Evolutionary conservation across 2,329 filamentous ascomycete genomes (phyloP).

Genomic region (Fusarium sp.): DNA sequence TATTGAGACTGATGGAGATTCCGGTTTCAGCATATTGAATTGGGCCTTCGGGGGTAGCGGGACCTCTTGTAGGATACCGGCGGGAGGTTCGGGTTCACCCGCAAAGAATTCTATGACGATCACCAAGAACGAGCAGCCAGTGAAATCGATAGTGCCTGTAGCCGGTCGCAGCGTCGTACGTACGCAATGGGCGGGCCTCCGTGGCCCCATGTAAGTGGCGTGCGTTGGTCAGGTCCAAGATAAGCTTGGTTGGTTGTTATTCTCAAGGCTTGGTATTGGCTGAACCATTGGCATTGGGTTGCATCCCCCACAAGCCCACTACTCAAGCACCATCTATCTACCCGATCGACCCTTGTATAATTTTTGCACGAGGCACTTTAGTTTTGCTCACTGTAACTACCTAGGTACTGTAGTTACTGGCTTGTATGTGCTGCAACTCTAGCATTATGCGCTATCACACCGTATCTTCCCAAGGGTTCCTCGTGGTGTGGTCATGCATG

Average conservation of each 20-base stretch:
- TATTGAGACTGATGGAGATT: background rate
- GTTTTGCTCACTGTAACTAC: background rate
- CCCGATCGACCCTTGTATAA: background rate
- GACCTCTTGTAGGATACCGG: constrained; percentile 2
- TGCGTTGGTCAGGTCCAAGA: background rate
- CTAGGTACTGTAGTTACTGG: background rate
- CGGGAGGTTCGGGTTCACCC: background rate
- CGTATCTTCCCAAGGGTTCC: background rate
- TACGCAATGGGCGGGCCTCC: constrained; percentile 11
- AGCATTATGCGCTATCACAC: constrained; percentile 5
- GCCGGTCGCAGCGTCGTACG: background rate
- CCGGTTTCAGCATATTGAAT: background rate
- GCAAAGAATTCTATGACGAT: constrained; percentile 4
- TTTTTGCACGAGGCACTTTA: background rate
- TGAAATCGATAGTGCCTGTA: background rate
- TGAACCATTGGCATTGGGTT: background rate
- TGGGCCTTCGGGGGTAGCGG: background rate
- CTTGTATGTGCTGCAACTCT: background rate
- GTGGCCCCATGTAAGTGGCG: constrained; percentile 15
- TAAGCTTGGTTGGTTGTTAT: constrained; percentile 9
- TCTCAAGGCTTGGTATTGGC: constrained; percentile 8
- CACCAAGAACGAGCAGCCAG: background rate
- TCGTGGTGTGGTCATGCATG: constrained; percentile 8
- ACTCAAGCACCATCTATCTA: background rate
- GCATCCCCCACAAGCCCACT: constrained; percentile 17